Evolutionary conservation across 495 filamentous ascomycete species (phyloP).

Genomic region (Corynascus novoguineensis): DNA sequence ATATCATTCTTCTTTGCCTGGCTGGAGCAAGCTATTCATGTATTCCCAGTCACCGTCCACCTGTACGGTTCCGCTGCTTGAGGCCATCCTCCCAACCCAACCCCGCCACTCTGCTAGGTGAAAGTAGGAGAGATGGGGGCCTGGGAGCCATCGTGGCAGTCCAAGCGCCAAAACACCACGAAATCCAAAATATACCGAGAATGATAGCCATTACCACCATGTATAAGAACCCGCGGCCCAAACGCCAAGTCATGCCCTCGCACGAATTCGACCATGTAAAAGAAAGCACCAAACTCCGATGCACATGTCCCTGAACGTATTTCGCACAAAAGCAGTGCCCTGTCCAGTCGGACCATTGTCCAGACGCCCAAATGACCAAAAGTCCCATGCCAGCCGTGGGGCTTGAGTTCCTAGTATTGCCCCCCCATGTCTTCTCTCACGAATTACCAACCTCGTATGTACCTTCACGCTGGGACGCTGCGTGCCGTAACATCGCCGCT

Average conservation of each 20-base stretch:
- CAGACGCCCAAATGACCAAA: not conserved
- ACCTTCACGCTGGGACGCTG: constrained; percentile 36
- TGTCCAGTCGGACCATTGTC: not conserved
- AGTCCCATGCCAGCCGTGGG: constrained; percentile 12
- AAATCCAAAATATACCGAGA: constrained; percentile 3
- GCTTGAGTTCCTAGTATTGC: constrained; percentile 6
- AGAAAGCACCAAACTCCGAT: constrained; percentile 14
- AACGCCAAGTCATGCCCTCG: not conserved
- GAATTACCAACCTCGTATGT: constrained; percentile 17
- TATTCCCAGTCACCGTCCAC: not conserved
- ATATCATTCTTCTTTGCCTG: not conserved
- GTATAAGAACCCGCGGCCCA: not conserved
- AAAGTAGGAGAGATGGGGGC: not conserved
- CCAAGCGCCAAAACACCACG: constrained; percentile 3
- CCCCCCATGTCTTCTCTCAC: constrained; percentile 19
- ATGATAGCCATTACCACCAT: not conserved
- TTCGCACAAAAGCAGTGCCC: constrained; percentile 2
- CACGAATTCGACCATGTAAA: not conserved
- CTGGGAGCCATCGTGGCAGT: not conserved
- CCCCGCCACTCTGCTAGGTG: not conserved
- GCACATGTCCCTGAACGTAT: constrained; percentile 10
- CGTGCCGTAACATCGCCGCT: constrained; percentile 44
- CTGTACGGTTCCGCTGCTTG: not conserved
- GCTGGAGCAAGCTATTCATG: not conserved
- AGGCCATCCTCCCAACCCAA: not conserved